Base-by-base conservation (phyloP, 2,329 filamentous ascomycete genomes). In the Diaporthe vexans region DNA sequence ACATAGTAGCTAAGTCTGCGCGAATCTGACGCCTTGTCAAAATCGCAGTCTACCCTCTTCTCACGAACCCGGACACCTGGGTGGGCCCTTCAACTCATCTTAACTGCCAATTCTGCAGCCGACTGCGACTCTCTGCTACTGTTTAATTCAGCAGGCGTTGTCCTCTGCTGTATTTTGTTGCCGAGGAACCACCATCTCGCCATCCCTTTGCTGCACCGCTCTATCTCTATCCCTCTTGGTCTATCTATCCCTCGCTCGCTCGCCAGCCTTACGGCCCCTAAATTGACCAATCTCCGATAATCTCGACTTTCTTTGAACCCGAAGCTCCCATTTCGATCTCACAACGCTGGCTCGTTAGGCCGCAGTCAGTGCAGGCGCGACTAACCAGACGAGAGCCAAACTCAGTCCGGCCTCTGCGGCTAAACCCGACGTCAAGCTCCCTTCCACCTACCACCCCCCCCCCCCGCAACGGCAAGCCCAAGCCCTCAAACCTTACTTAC, bases 381-480 rank as follows among this genome's bases (percentile, higher is more conserved):
- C 56, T 69, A 74, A 67, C 46, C 35, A 59, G 48, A 69, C 48
- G 29, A 74, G 63, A 69, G 52, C 71, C 43, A 59, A 69, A 61
- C 71, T 59, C 63, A 70, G 71, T 57, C 57, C 57, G 71, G 71
- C 71, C 43, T 70, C 52, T 67, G 73, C 73, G 73, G 71, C 63
- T 70, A 65, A 73, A 56, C 57, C 73, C 73, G 63, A 65, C 63
- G 40, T 58, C 70, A 71, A 71, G 63, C 69, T 72, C 61, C 71
- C 71, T 73, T 65, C 61, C 57, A 52, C 63, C 48, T 21, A 51
- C 46, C 46, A 9, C 29, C 29, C 29, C 29, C 46, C 46, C 46
- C 24, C 52, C 56, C 37, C 56, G 46, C 69, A 52, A 51, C 52
- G 43, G 40, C 61, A 67, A 71, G 40, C 54, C 56, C 56, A 43